Base-by-base conservation (phyloP, 208 protist species). In the Acanthamoeba lenticulata region DNA sequence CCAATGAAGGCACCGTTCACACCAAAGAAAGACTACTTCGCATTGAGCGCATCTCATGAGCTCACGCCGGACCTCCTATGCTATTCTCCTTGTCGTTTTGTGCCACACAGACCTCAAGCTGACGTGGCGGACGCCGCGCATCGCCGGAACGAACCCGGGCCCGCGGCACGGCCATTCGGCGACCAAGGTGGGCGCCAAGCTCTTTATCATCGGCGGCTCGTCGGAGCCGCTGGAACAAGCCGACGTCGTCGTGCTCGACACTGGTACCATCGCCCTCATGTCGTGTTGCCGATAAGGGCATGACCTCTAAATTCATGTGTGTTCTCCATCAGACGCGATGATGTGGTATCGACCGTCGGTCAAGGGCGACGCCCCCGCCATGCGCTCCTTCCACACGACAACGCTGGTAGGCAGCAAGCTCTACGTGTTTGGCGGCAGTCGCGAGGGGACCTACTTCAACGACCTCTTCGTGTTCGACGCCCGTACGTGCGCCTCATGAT, bases 1-100 rank as follows among this genome's bases (percentile, higher is more conserved):
- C 55, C 57, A 62, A 69, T 15, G 83, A 90, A 90, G 83, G 83
- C n/a, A n/a, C n/a, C n/a, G n/a, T n/a, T n/a, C n/a, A n/a, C n/a
- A n/a, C n/a, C n/a, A n/a, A n/a, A n/a, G n/a, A n/a, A n/a, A n/a
- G n/a, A n/a, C n/a, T 69, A 90, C 34, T 24, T 15, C n/a, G 45
- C 42, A 72, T 34, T 32, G 21, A 27, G 24, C 32, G 77, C 38
- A 38, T 38, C 6, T 83, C 72, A 24, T 83, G 7, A 29, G 9
- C 19, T 32, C 27, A 29, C n/a, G 32, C 77, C 17, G 5, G 17
- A 29, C 5, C n/a, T 7, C 42, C 6, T 83, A 7, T 83, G 34
- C 32, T 47, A 40, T 86, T 32, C 13, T 29, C 45, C 72, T 40
- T 52, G 15, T 15, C 5, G 9, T n/a, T 24, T 72, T 38, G 32